Evolutionary conservation across 2,329 filamentous ascomycete genomes (phyloP).

Genomic region (Ampelomyces quisqualis): DNA sequence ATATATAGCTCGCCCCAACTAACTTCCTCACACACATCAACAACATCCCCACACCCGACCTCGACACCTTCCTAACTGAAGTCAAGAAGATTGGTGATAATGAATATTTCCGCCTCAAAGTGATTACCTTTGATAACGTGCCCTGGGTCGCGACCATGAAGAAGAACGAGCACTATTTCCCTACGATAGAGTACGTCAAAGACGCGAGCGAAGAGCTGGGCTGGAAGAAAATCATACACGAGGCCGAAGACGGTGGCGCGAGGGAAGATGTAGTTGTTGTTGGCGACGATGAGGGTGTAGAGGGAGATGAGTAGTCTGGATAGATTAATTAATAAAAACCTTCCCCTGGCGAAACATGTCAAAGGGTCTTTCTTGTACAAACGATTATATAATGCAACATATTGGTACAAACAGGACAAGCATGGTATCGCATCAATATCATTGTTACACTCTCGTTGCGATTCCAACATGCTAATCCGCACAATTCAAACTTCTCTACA

Average conservation of each 20-base stretch:
- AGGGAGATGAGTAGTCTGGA: conserved; percentile 23
- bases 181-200: conserved; percentile 65
- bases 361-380: no score
- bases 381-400: no score
- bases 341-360: no score
- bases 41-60: conserved; percentile 76
- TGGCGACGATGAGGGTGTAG: conserved; percentile 31
- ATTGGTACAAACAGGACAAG: no score
- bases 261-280: conserved; percentile 38
- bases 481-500: no score
- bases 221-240: conserved; percentile 60
- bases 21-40: conserved; percentile 99
- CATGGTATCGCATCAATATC: no score
- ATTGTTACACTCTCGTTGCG: no score
- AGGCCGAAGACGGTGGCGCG: conserved; percentile 47
- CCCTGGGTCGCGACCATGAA: conserved; percentile 99
- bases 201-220: conserved; percentile 54
- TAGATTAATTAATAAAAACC: neutral
- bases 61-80: conserved; percentile 76
- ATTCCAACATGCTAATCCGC: no score
- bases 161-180: conserved; percentile 97
- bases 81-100: conserved; percentile 91
- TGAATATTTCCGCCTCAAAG: conserved; percentile 94
- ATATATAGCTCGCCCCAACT: conserved; percentile 88
- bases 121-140: conserved; percentile 98